A percentile compares a stretch with the other conserved stretches of the same genome.
These are phyloP conservation scores for Phytophthora chlamydospora DNA, from an alignment of 352 stramenopile species.

Conservation along the genomic window DNA sequence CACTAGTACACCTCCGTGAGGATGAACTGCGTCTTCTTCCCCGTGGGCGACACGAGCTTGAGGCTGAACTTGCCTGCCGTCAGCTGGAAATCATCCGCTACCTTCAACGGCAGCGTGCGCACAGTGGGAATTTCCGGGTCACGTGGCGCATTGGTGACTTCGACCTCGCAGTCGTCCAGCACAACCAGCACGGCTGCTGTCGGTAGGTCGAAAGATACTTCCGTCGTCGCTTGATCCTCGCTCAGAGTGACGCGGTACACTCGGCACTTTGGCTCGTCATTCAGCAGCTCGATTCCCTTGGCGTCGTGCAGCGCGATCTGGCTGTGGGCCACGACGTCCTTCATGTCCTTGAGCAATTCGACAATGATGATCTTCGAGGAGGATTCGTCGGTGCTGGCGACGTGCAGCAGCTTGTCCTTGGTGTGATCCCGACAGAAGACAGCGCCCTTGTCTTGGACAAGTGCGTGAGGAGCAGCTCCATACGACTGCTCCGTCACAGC, in stretches of 20 bases:
- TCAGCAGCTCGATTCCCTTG: slow-evolving; percentile 21
- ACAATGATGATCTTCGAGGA: slow-evolving; percentile 45
- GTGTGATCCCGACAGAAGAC: slow-evolving; percentile 51
- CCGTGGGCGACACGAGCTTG: slow-evolving; percentile 7
- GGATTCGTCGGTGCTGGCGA: slow-evolving; percentile 27
- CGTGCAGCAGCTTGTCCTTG: slow-evolving; percentile 41
- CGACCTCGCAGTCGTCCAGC: slow-evolving; percentile 24
- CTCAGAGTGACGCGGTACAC: slow-evolving; percentile 41
- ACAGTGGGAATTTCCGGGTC: not conserved
- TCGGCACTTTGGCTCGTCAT: slow-evolving; percentile 38
- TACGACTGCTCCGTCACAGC: no score
- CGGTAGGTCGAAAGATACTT: slow-evolving; percentile 29
- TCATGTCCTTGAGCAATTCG: slow-evolving; percentile 39
- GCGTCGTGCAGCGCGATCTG: slow-evolving; percentile 17
- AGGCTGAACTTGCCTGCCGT: slow-evolving; percentile 6
- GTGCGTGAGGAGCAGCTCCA: slow-evolving; percentile 1
- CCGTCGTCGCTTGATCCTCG: not conserved
- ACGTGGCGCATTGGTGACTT: slow-evolving; percentile 15
- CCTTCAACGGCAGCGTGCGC: slow-evolving; percentile 1
- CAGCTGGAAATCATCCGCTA: slow-evolving; percentile 12
- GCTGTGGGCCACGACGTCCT: slow-evolving; percentile 11
- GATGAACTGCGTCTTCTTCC: slow-evolving; percentile 11
- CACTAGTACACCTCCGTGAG: slow-evolving; percentile 14
- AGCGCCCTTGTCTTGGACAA: slow-evolving; percentile 25
- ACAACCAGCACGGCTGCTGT: slow-evolving; percentile 37